These are phyloP conservation scores for Trichomonascaceae sp. DNA, from an alignment of 1,139 yeast species.

Conservation along the genomic window DNA sequence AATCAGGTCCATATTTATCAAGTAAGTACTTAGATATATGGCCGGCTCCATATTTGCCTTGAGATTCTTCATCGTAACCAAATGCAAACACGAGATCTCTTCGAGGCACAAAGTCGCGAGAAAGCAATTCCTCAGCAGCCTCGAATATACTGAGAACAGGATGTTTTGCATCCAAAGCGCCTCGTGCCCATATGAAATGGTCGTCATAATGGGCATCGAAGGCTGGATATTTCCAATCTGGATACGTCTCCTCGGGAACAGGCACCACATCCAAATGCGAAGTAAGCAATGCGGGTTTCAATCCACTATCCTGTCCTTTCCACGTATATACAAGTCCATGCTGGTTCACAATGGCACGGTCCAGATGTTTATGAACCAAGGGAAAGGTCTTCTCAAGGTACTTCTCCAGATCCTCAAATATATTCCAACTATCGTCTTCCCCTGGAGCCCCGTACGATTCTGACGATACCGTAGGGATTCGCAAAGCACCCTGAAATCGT, in stretches of 20 bases:
- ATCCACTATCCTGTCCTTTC: conserved; percentile 36
- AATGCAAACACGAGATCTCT: conserved; percentile 55
- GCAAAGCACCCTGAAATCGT: conserved; percentile 50
- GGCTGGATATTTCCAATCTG: conserved; percentile 65
- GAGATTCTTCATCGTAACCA: conserved; percentile 71
- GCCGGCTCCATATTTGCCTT: conserved; percentile 55
- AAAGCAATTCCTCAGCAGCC: conserved; percentile 48
- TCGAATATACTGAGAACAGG: conserved; percentile 52
- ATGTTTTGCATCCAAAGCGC: conserved; percentile 59
- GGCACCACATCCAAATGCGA: conserved; percentile 88
- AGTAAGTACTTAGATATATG: conserved; percentile 39
- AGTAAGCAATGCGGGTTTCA: conserved; percentile 62
- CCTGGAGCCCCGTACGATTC: conserved; percentile 49
- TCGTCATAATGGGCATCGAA: conserved; percentile 67
- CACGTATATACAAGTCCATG: conserved; percentile 63
- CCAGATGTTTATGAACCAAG: conserved; percentile 42
- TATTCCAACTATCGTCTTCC: conserved; percentile 34
- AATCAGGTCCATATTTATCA: conserved; percentile 49
- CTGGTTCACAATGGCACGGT: conserved; percentile 53
- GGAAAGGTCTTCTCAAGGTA: conserved; percentile 58
- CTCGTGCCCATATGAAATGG: conserved; percentile 53
- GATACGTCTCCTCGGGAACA: conserved; percentile 52
- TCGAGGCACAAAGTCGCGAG: conserved; percentile 43
- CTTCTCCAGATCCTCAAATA: conserved; percentile 48
- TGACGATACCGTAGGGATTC: conserved; percentile 55